Evolutionary conservation across 2,329 filamentous ascomycete species (phyloP).

Genomic region (Arthroderma uncinatum): DNA sequence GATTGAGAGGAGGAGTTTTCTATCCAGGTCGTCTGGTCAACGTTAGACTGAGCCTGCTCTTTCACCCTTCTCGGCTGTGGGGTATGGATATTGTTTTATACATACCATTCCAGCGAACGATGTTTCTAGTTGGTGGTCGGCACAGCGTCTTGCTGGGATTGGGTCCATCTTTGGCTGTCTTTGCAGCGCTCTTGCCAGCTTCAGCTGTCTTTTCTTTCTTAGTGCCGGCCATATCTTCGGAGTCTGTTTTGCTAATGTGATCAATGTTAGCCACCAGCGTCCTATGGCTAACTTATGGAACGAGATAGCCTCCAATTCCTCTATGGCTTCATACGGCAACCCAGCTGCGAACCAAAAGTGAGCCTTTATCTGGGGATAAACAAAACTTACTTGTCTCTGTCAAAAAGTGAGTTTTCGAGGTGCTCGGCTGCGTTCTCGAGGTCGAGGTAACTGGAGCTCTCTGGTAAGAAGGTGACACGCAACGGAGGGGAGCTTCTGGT

Average conservation of each 20-base stretch:
- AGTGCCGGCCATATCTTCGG: neutral
- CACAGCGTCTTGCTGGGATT: slow-evolving; percentile 7
- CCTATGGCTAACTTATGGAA: neutral
- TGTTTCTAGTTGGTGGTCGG: slow-evolving; percentile 25
- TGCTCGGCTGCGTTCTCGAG: neutral
- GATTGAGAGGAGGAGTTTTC: slow-evolving; percentile 32
- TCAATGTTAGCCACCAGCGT: neutral
- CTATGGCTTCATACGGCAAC: neutral
- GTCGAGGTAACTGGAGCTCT: neutral
- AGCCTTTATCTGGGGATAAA: neutral
- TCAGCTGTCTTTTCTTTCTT: neutral
- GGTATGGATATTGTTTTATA: neutral
- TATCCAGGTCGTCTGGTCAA: slow-evolving; percentile 32
- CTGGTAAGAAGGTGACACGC: neutral
- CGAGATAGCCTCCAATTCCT: neutral
- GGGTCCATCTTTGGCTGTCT: neutral
- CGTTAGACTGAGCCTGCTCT: slow-evolving; percentile 14
- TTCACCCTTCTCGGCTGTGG: neutral
- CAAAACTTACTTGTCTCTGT: neutral
- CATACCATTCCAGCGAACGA: slow-evolving; percentile 37
- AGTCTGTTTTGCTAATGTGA: neutral
- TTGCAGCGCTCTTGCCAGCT: too few relatives aligned
- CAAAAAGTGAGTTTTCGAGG: neutral
- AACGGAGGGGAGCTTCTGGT: neutral
- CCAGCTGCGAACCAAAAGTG: neutral